Evolutionary conservation across 345 rosid genomes (phyloP), one percentile per base, ranked within the genome.

Genomic region (Gynandropsis gynandra): DNA sequence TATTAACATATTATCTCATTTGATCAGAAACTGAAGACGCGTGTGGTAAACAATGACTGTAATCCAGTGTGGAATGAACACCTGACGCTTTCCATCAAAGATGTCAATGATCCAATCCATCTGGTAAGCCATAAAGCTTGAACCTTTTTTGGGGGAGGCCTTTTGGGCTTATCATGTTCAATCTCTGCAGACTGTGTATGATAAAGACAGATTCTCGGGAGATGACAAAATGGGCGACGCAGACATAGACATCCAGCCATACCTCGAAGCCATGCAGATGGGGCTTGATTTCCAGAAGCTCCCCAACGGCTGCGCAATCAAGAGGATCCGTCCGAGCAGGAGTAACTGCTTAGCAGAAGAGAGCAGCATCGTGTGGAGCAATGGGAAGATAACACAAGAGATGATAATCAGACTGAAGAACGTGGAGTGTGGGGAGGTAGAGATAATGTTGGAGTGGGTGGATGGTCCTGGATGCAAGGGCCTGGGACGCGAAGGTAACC

Each of bases 191-290:
- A 75, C 71, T 8, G 97, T 92, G 54, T 85, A 69, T 50, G 97
- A 87, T 69, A 73, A 81, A 53, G 98, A 85, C 72, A 80, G 75
- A 10, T 59, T 92, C 32, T 67, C 78, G 0, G 72, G 63, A 37
- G 98, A 92, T 54, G 98, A 92, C 67, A 59, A 66, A 57, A 79
- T 85, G 95, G 95, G 95, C n/a, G 83, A 83, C 7, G 93, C 82
- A 15, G 78, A 77, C 36, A 70, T 89, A 36, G 87, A 76, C 43
- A 31, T 85, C 10, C 66, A 62, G 61, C 69, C 86, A 0, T 92
- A 66, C 51, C 13, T 83, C 18, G 86, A 75, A 56, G 75, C 84
- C 12, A 53, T 71, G 14, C 65, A 51, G 60, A 76, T 75, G 88
- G 65, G 69, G 13, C 46, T 85, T 50, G 66, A 67, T 49, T 61